Base-by-base conservation (phyloP, 2,329 filamentous ascomycete genomes). In the Fusarium mexicanum region DNA sequence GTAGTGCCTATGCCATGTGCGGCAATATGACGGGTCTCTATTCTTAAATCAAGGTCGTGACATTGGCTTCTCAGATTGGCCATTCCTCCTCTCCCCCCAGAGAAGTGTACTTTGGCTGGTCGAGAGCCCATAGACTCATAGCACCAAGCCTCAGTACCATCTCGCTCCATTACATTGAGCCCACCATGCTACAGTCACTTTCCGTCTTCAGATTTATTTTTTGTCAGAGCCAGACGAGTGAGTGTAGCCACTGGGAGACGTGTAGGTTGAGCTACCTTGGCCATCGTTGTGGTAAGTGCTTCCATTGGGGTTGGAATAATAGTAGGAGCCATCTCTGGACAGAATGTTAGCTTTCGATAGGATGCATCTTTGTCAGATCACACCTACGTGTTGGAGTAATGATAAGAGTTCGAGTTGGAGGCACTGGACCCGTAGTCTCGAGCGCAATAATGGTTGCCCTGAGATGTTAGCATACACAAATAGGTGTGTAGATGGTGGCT, bases 401-500 rank as follows among this genome's bases (percentile, higher is more conserved):
- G 91, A 80, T 91, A 92, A 12, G 85, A 83, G 83, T 92, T 92
- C 37, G 83, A 81, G 80, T 91, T 90, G 58, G 85, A 73, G 13
- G 87, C 89, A 57, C 81, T 76, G 72, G 85, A 86, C 70, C 89
- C 89, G 74, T 92, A 92, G 82, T 91, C 89, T 40, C 91, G 90
- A 50, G 87, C 81, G 81, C 90, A 92, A 78, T 90, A 93, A 83
- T 90, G 88, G 82, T 93, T 93, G 71, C 91, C 91, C 91, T 92
- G 35, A 7, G 9, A 31, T 13, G n/a, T 37, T 3, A 59, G 43
- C n/a, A 47, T 20, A 16, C 33, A 24, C 24, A 26, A 17, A 12
- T 20, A 3, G 31, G 18, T 8, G 26, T 41, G 22, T 8, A 47
- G 11, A 17, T 11, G 26, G 16, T 17, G 41, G 26, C 24, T 38